Conservation (phyloP, 306 rosid genomes). For the Pterocarpus santalinus region DNA sequence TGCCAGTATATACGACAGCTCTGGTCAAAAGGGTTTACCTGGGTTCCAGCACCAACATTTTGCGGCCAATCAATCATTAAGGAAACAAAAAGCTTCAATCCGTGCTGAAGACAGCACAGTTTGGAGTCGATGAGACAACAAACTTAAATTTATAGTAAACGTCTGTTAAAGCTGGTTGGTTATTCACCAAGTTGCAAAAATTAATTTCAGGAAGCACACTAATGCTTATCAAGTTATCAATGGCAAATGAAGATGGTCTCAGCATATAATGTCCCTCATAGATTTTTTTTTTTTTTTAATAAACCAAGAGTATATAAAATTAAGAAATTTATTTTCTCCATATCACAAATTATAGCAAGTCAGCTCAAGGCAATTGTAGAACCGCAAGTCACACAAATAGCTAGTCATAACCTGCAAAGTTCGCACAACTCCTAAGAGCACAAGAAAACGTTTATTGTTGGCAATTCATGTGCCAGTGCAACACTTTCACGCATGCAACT, state of each 20-base stretch:
- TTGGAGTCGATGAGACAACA: neutral
- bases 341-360: constrained; percentile 30
- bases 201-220: neutral
- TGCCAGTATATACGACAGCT: too few relatives aligned
- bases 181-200: neutral
- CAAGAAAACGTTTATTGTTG: constrained; percentile 19
- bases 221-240: too few relatives aligned
- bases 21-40: too few relatives aligned
- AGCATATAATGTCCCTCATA: too few relatives aligned
- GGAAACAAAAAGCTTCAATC: neutral
- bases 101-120: neutral
- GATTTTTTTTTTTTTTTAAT: neutral
- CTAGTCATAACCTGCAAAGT: constrained; percentile 29
- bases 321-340: constrained; percentile 37
- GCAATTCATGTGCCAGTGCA: constrained; percentile 10
- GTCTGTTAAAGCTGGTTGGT: neutral
- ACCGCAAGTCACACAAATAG: constrained; percentile 32
- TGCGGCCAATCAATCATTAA: neutral
- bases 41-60: too few relatives aligned
- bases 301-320: neutral
- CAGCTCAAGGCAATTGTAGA: constrained; percentile 41
- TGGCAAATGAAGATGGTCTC: too few relatives aligned
- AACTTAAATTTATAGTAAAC: neutral
- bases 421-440: constrained; percentile 9
- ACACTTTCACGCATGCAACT: constrained; percentile 29